Evolutionary conservation across 2,329 filamentous ascomycete genomes (phyloP), one percentile per base, ranked within the genome.

Genomic region (Colletotrichum sp.): DNA sequence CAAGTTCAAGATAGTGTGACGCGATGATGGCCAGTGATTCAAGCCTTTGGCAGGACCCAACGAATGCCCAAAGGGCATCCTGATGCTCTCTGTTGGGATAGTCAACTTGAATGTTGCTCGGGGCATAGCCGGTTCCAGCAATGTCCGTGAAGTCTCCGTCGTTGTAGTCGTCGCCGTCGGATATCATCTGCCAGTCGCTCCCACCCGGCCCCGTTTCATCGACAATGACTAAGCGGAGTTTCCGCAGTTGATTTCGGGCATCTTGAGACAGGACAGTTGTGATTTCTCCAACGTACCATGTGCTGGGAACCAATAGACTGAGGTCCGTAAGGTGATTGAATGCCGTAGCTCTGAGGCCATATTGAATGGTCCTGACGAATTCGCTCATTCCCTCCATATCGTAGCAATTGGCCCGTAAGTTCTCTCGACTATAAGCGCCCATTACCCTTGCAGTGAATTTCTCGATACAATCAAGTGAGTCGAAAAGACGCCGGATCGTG

Each of bases 201-300:
- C 72, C 72, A 8, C 72, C 32, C 8, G 72, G 69, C n/a, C 72
- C 72, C 7, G 72, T 75, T 26, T 65, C 44, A 21, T 75, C 72
- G 16, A 65, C 52, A 7, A 75, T 75, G 8, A 49, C 60, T 26
- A 75, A 9, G 9, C 55, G 32, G 8, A 75, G 60, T 39, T 52
- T 21, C 10, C 13, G 59, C n/a, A 75, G 62, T 24, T 49, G 72
- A 34, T 70, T 34, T n/a, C 67, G 60, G 13, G 34, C 67, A 9
- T 44, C 34, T 26, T 65, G 44, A 12, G 49, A 39, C 2, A 75
- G 7, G 6, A 13, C 44, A 1, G 7, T 9, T 8, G 59, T 34
- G 7, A 71, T 18, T 52, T 60, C 32, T 12, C 72, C 67, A 36
- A 66, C 44, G 18, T 71, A 24, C 59, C 68, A 70, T 18, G 72